Percentiles rank a stretch among this genome's conserved stretches.
These are phyloP conservation scores for Lupinus albus DNA, from an alignment of 306 rosid genomes.

Conservation along the genomic window DNA sequence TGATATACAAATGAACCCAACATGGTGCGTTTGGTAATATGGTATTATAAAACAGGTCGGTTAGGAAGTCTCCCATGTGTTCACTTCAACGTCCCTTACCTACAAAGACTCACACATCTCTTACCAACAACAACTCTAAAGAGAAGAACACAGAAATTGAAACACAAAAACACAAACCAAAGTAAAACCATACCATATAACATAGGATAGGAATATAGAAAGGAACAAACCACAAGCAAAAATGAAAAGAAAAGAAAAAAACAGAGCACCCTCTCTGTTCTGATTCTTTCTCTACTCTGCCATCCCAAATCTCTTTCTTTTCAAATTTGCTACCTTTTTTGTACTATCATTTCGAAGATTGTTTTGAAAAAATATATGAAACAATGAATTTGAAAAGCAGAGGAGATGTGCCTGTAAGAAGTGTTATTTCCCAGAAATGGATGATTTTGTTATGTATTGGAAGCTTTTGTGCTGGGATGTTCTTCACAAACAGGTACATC, in stretches of 20 bases:
- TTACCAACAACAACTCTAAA: conserved; percentile 30
- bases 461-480: conserved; percentile 86
- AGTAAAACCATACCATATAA: conserved; percentile 36
- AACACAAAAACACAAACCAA: conserved; percentile 42
- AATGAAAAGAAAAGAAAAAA: background rate
- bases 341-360: conserved; percentile 12
- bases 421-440: conserved; percentile 67
- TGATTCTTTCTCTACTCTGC: conserved; percentile 40
- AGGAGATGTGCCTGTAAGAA: conserved; percentile 69
- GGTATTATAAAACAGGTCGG: conserved; percentile 49
- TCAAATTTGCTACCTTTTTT: conserved; percentile 33
- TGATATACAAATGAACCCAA: too few species aligned
- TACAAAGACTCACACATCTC: conserved; percentile 55
- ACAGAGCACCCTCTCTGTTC: conserved; percentile 44
- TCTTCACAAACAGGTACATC: conserved; percentile 80
- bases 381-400: conserved; percentile 82
- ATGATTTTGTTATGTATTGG: conserved; percentile 72
- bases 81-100: conserved; percentile 66
- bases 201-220: conserved; percentile 52
- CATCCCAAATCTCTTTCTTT: conserved; percentile 4
- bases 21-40: conserved; percentile 62
- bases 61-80: conserved; percentile 60
- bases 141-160: conserved; percentile 40
- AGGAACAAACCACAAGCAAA: conserved; percentile 48
- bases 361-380: background rate